These are phyloP conservation scores for Xylariaceae sp. DNA, from an alignment of 2,329 filamentous ascomycete genomes.

Conservation along the genomic window DNA sequence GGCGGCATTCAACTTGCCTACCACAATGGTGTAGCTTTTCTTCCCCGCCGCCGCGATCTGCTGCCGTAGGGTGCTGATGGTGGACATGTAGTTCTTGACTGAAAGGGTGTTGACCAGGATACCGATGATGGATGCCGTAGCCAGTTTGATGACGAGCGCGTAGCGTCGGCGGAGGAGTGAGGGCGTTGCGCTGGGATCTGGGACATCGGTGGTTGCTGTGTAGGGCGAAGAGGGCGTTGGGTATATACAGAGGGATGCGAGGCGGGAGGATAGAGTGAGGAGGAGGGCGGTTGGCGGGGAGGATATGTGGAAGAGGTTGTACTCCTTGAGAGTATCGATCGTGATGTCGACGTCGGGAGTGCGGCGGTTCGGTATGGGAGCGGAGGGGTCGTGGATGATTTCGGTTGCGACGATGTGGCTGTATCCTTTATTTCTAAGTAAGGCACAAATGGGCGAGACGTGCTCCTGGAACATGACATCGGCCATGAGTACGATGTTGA, in stretches of 20 bases:
- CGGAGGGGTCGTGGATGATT: constrained; percentile 75
- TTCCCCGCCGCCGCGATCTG: constrained; percentile 80
- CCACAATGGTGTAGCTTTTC: constrained; percentile 94
- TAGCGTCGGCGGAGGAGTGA: constrained; percentile 77
- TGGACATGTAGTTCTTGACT: constrained; percentile 83
- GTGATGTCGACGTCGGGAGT: constrained; percentile 4
- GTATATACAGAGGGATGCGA: constrained; percentile 76
- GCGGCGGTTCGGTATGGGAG: constrained; percentile 79
- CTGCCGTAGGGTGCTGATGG: constrained; percentile 69
- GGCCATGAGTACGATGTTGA: constrained; percentile 77
- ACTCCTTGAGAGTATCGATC: constrained; percentile 49
- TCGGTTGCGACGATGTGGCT: constrained; percentile 64
- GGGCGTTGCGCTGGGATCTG: constrained; percentile 42
- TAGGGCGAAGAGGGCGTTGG: constrained; percentile 51
- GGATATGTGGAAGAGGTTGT: constrained; percentile 82
- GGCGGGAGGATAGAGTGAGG: constrained; percentile 80
- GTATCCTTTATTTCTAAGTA: constrained; percentile 65
- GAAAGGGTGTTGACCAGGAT: constrained; percentile 95
- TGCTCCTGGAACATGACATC: constrained; percentile 85
- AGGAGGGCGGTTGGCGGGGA: constrained; percentile 78
- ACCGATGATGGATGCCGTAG: constrained; percentile 80
- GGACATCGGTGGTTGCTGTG: constrained; percentile 46
- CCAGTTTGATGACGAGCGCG: constrained; percentile 76
- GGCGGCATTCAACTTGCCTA: constrained; percentile 91
- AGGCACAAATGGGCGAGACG: constrained; percentile 55